Evolutionary conservation across 352 stramenopile genomes (phyloP), one percentile per base, ranked within the genome.

Genomic region (Globisporangium paddicum): DNA sequence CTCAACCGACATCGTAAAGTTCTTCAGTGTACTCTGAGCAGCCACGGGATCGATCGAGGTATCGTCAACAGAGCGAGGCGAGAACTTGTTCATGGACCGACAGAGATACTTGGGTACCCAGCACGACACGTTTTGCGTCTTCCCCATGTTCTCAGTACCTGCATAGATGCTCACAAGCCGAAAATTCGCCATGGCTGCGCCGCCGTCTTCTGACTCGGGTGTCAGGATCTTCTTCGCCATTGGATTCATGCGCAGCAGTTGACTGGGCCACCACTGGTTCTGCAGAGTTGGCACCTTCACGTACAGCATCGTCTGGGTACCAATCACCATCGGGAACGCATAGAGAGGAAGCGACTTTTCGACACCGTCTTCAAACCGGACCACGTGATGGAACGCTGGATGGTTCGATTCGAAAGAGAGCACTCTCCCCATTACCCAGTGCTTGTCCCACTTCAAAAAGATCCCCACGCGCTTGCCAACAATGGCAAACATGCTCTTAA

Each of bases 21-120:
- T 55, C 0, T 50, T 38, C 38, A 44, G 26, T 1, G 47, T 16
- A 34, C 14, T 50, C 34, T 38, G 35, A 32, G 11, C 48, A 54
- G 28, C 28, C 34, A 18, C 34, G 3, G 14, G 32, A 14, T 56
- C 60, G 9, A 53, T 42, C 1, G 18, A 37, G 4, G n/a, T 26
- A 18, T 42, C 21, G 11, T 40, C 42, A 38, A 37, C 18, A 3
- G 34, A 44, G 3, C 30, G 38, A 23, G 63, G 38, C 5, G n/a
- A 23, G 21, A 58, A 60, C 25, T 40, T 34, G 8, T 64, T 40
- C 63, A 89, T 70, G n/a, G 74, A 80, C 35, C 83, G 74, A 65
- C 81, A 91, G 0, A 91, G 63, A 54, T 93, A 80, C 35, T 88
- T 88, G 0, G 83, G 84, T 5, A 85, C 77, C 86, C 86, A 95